phyloP scores from a whole-genome alignment of 495 filamentous ascomycete species.

The Aspergillus nanangensis region DNA sequence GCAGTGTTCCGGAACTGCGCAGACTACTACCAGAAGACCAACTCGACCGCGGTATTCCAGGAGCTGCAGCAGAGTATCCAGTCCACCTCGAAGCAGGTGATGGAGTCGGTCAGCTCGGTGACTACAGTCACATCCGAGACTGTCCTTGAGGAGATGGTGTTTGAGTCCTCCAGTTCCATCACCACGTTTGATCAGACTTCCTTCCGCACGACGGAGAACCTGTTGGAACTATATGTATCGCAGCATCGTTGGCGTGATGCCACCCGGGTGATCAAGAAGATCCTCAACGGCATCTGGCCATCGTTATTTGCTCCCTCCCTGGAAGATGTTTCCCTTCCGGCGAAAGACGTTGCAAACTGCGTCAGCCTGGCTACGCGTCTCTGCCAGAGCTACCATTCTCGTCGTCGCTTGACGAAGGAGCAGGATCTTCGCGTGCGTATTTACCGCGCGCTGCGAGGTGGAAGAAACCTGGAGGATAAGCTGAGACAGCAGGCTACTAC shows the following conservation, averaged over 20 bases:
- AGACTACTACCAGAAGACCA: slow-evolving; percentile 22
- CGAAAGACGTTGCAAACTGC: slow-evolving; percentile 24
- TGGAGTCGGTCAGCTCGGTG: slow-evolving; percentile 19
- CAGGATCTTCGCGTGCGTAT: slow-evolving; percentile 31
- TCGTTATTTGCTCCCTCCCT: slow-evolving; percentile 29
- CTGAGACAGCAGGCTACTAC: slow-evolving; percentile 22
- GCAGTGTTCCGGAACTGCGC: slow-evolving; percentile 33
- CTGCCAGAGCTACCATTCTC: slow-evolving; percentile 34
- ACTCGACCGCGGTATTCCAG: slow-evolving; percentile 23
- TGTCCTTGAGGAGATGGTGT: slow-evolving; percentile 32
- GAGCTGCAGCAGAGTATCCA: slow-evolving; percentile 30
- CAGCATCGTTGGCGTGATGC: slow-evolving; percentile 40
- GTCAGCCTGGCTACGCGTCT: slow-evolving; percentile 28
- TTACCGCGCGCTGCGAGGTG: slow-evolving; percentile 27
- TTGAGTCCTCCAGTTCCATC: slow-evolving; percentile 19
- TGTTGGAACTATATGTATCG: slow-evolving; percentile 24
- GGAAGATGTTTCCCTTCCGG: slow-evolving; percentile 32
- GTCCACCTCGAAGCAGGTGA: slow-evolving; percentile 22
- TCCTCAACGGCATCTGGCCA: slow-evolving; percentile 31
- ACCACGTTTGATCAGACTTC: slow-evolving; percentile 26
- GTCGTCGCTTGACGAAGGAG: slow-evolving; percentile 30
- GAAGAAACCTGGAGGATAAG: slow-evolving; percentile 31
- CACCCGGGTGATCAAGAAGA: slow-evolving; percentile 32
- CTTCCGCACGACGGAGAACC: slow-evolving; percentile 24
- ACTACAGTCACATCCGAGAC: slow-evolving; percentile 27